These are phyloP conservation scores for Linnemannia exigua DNA, from an alignment of 192 early-diverging fungal species.

Conservation along the genomic window DNA sequence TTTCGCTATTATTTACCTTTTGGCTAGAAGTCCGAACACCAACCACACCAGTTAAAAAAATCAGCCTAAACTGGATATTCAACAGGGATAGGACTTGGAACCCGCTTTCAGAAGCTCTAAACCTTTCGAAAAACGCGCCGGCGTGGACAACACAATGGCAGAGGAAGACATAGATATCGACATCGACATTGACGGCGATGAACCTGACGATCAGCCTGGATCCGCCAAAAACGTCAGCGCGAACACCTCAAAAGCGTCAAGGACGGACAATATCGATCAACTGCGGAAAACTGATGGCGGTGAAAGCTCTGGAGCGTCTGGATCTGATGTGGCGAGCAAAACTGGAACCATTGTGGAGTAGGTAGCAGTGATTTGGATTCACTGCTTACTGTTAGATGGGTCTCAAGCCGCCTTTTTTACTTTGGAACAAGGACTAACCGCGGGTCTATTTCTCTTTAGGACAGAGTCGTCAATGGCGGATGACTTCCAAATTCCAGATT, in stretches of 20 bases:
- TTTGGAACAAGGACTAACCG: background rate
- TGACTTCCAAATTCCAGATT: constrained; percentile 49
- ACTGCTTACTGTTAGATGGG: background rate
- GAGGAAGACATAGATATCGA: constrained; percentile 48
- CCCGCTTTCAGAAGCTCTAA: background rate
- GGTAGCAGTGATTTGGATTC: background rate
- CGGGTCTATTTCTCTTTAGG: background rate
- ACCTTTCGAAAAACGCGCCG: background rate
- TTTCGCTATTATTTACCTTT: background rate
- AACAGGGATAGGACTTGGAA: background rate
- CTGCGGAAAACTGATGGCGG: background rate
- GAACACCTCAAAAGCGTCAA: background rate
- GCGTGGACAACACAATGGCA: constrained; percentile 23
- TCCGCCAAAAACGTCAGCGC: background rate
- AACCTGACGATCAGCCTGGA: constrained; percentile 10
- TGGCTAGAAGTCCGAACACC: background rate
- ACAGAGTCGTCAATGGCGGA: constrained; percentile 15
- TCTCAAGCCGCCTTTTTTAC: background rate
- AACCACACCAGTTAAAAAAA: background rate
- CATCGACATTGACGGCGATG: constrained; percentile 53
- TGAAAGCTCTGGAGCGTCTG: background rate
- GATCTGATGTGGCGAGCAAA: background rate
- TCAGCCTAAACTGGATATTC: background rate
- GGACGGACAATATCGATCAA: background rate
- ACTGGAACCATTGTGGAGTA: background rate